Evolutionary conservation across 2,329 filamentous ascomycete species (phyloP).

Genomic region (Hymenoscyphus repandus): DNA sequence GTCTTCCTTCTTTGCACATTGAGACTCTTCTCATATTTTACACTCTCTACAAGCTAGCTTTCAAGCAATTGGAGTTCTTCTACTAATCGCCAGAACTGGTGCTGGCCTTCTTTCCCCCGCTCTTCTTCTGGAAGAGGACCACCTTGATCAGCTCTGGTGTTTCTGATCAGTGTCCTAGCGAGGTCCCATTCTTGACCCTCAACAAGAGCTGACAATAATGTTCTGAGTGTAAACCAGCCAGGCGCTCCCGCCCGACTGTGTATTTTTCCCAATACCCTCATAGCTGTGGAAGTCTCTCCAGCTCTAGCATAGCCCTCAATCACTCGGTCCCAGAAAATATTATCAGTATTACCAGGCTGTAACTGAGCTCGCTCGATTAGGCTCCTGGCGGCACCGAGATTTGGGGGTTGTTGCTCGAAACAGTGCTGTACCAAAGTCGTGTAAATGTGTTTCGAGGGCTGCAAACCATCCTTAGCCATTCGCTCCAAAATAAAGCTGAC

Average conservation of each 20-base stretch:
- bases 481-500: conserved; percentile 57
- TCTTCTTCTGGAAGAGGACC: conserved; percentile 16
- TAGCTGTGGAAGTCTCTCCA: conserved; percentile 45
- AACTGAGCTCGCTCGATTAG: conserved; percentile 48
- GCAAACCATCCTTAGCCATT: conserved; percentile 50
- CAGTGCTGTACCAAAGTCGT: conserved; percentile 68
- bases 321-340: conserved; percentile 63
- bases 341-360: conserved; percentile 38
- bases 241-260: conserved; percentile 21
- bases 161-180: conserved; percentile 28
- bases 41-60: neutral
- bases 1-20: neutral
- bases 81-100: conserved; percentile 29
- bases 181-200: conserved; percentile 28
- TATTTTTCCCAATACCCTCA: conserved; percentile 44
- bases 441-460: conserved; percentile 61
- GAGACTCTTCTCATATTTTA: neutral
- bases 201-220: conserved; percentile 26
- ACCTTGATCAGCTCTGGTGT: conserved; percentile 23
- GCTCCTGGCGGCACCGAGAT: conserved; percentile 52
- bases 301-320: conserved; percentile 59
- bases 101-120: conserved; percentile 24
- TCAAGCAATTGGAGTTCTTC: neutral
- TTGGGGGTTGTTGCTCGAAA: conserved; percentile 52
- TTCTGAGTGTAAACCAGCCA: conserved; percentile 26